These are phyloP conservation scores for Leishmania braziliensis DNA, from an alignment of 208 protist species.

Conservation along the genomic window DNA sequence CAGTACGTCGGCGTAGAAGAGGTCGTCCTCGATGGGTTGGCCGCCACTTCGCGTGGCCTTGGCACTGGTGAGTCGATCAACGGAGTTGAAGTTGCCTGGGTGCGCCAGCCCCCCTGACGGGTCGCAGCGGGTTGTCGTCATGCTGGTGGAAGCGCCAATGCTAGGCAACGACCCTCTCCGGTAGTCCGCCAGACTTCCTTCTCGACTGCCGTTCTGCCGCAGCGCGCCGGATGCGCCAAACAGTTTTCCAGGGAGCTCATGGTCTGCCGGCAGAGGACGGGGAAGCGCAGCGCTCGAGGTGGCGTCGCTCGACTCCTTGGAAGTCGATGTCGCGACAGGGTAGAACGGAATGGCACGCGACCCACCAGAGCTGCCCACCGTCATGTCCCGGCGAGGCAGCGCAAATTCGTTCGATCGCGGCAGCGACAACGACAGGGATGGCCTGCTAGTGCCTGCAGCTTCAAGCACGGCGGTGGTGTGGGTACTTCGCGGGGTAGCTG, in stretches of 20 bases:
- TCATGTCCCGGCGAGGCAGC: slow-evolving; percentile 1
- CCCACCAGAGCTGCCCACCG: not conserved
- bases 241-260: slow-evolving; percentile 24
- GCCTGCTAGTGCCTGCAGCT: not conserved
- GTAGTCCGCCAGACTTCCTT: not conserved
- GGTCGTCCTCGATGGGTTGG: slow-evolving; percentile 31
- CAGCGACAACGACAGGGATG: not conserved
- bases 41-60: not conserved
- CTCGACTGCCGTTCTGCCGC: slow-evolving; percentile 8
- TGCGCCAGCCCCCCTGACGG: not conserved
- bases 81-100: not conserved
- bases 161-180: slow-evolving; percentile 15
- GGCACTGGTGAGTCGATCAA: not conserved
- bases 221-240: slow-evolving; percentile 12
- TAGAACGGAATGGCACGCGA: slow-evolving; percentile 6
- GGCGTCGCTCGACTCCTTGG: not conserved
- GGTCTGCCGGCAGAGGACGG: slow-evolving; percentile 1
- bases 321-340: not conserved
- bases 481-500: not conserved
- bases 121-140: not conserved
- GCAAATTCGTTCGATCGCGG: slow-evolving; percentile 6
- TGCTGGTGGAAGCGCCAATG: not conserved
- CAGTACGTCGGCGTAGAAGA: slow-evolving; percentile 58
- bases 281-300: not conserved
- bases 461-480: not conserved